Percentiles rank a stretch among this genome's conserved stretches.
These are phyloP conservation scores for Apiospora malaysiana DNA, from an alignment of 2,329 filamentous ascomycete genomes.

Conservation along the genomic window DNA sequence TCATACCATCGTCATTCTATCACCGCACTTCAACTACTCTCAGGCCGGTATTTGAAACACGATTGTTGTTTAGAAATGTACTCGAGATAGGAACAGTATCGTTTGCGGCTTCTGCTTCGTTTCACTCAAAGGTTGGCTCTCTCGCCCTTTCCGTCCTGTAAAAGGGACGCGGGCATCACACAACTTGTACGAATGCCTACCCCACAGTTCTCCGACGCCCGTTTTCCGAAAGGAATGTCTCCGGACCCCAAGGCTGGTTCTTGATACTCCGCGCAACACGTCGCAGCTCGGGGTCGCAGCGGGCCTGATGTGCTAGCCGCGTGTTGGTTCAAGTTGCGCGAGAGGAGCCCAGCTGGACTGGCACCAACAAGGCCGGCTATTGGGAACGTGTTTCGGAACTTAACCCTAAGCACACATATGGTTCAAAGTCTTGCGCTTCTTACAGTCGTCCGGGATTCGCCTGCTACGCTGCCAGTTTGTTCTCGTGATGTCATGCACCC, in stretches of 20 bases:
- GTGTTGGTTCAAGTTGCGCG: constrained; percentile 47
- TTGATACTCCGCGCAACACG: constrained; percentile 50
- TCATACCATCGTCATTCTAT: constrained; percentile 27
- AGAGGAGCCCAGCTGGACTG: constrained; percentile 49
- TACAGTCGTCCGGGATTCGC: constrained; percentile 69
- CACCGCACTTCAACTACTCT: constrained; percentile 30
- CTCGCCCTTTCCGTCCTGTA: constrained; percentile 46
- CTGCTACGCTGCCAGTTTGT: constrained; percentile 62
- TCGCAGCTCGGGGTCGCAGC: constrained; percentile 67
- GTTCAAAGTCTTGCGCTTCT: constrained; percentile 74
- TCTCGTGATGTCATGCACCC: constrained; percentile 44
- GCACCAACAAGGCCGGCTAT: constrained; percentile 41
- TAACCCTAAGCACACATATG: constrained; percentile 90
- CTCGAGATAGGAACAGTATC: constrained; percentile 42
- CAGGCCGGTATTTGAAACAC: constrained; percentile 38
- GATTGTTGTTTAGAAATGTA: constrained; percentile 29
- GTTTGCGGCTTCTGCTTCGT: constrained; percentile 27
- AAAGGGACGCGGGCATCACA: constrained; percentile 40
- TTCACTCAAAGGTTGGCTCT: constrained; percentile 46
- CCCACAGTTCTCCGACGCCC: constrained; percentile 78
- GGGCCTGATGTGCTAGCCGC: constrained; percentile 56
- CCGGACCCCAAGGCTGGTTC: constrained; percentile 50
- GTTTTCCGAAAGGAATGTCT: constrained; percentile 74
- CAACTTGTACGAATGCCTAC: constrained; percentile 73
- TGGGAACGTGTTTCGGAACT: constrained; percentile 80